These are phyloP conservation scores for Ophiostoma quercus DNA, from an alignment of 2,329 filamentous ascomycete species.

Conservation along the genomic window DNA sequence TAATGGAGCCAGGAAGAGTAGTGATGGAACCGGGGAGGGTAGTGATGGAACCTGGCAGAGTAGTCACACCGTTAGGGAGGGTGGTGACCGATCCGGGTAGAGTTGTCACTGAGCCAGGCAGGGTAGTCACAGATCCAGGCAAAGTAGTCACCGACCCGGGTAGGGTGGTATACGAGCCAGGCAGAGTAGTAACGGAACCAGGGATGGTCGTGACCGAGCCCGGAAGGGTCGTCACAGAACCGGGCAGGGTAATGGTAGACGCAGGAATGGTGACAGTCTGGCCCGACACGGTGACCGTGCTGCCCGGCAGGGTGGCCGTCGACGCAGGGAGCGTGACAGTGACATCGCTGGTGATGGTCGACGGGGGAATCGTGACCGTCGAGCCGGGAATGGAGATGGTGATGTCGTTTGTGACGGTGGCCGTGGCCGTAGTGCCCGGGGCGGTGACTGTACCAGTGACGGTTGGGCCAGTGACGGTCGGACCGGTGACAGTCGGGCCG, in stretches of 20 bases:
- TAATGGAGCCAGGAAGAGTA: conserved; percentile 19
- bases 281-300: conserved; percentile 13
- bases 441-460: background rate
- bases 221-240: background rate
- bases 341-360: conserved; percentile 5
- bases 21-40: conserved; percentile 21
- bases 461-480: conserved; percentile 24
- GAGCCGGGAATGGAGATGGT: conserved; percentile 12
- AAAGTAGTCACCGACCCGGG: conserved; percentile 21
- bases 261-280: conserved; percentile 23
- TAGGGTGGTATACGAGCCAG: conserved; percentile 20
- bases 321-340: conserved; percentile 14
- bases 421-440: conserved; percentile 9
- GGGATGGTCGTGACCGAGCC: conserved; percentile 20
- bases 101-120: conserved; percentile 27
- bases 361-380: conserved; percentile 23
- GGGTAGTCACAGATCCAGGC: background rate
- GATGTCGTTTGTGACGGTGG: conserved; percentile 15
- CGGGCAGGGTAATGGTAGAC: conserved; percentile 24
- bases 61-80: conserved; percentile 23
- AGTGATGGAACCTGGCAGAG: conserved; percentile 24
- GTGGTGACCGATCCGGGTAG: conserved; percentile 20
- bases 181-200: conserved; percentile 25
- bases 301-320: conserved; percentile 22
- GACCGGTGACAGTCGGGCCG: conserved; percentile 17